Base-by-base conservation (phyloP, 305 asterid species). In the Fraxinus baroniana region DNA sequence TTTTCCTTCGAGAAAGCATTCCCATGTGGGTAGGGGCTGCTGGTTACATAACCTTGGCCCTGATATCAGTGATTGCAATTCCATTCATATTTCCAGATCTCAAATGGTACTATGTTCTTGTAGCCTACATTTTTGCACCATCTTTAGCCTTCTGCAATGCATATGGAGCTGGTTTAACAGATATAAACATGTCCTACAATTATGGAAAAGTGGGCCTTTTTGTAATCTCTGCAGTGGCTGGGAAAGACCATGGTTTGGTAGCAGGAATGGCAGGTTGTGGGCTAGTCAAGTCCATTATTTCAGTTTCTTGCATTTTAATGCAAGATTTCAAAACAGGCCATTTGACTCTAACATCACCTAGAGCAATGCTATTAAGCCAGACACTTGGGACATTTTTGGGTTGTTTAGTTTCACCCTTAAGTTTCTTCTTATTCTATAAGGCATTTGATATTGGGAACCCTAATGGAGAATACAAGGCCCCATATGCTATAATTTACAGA, bases 381-480 rank as follows among this genome's bases (percentile, higher is more conserved):
- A 91, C 91, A 13, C 76, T 94, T 1, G 98, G 98, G 57, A 94
- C 98, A 5, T 90, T 84, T 0, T 79, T 92, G 30, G 98, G 98
- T 2, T 94, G 98, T 41, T 62, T 91, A 2, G 83, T 93, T 15
- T 85, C 95, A 5, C 97, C 97, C 0, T 77, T 90, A 17, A 85
- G 85, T 49, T 94, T 94, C 91, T 87, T 91, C 62, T 71, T 94
- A 72, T 94, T 91, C 83, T 94, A 94, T 82, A 92, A 89, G 77
- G 95, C 97, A 0, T 94, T 94, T 44, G 98, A 94, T 55, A 86
- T 94, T 0, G 97, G 98, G 4, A 92, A 94, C 39, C 98, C 98
- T 0, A 77, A 86, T 7, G 93, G 91, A 6, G 96, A 91, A 49
- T 94, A 85, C 36, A 94, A 94, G 88, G 96, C 96, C 7, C 98